phyloP scores from a whole-genome alignment of 75 land plant species.

The Gnetum montanum region DNA sequence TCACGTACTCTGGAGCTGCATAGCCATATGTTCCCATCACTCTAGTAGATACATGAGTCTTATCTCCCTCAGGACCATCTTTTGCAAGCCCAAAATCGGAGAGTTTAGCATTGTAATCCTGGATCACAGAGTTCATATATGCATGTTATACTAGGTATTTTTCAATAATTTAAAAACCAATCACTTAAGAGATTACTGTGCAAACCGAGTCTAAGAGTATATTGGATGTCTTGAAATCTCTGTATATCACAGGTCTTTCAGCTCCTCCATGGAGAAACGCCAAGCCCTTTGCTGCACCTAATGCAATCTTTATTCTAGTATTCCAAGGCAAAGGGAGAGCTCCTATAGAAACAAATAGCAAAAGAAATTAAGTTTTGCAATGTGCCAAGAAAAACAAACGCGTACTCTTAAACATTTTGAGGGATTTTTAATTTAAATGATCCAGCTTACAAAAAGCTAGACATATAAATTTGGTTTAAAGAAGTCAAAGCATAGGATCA shows the following conservation, averaged over 20 bases:
- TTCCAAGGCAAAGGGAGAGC: slow-evolving; percentile 32
- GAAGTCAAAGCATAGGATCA: no score
- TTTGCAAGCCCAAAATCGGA: slow-evolving; percentile 72
- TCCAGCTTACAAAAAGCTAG: no score
- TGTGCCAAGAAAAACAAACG: no score
- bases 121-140: no score
- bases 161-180: no score
- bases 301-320: slow-evolving; percentile 58
- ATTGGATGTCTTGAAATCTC: slow-evolving; percentile 33
- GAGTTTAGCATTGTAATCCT: slow-evolving; percentile 75
- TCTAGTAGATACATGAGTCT: slow-evolving; percentile 56
- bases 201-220: slow-evolving; percentile 41
- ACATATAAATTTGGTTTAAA: no score
- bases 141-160: no score
- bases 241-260: slow-evolving; percentile 38
- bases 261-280: slow-evolving; percentile 63
- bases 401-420: no score
- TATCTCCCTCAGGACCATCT: slow-evolving; percentile 50
- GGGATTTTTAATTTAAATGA: no score
- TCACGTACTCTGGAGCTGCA: slow-evolving; percentile 60
- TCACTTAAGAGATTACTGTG: no score
- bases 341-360: no score
- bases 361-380: no score
- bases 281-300: slow-evolving; percentile 54
- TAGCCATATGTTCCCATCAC: slow-evolving; percentile 74